phyloP scores from a whole-genome alignment of 345 rosid species.

The Trapa bicornis region DNA sequence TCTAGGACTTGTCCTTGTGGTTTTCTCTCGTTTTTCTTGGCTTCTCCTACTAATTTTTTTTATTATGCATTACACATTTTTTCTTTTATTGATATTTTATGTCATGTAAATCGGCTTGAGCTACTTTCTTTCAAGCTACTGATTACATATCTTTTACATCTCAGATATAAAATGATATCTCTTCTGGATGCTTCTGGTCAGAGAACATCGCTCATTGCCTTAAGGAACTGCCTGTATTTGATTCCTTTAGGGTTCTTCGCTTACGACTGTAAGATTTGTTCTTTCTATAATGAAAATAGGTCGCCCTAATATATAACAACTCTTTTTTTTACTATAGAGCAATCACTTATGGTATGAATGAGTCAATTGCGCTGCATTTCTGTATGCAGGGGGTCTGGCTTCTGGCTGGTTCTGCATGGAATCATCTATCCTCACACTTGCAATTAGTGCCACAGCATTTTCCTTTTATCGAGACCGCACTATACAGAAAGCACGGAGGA shows the following conservation, averaged over 20 bases:
- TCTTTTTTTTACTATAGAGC: not conserved
- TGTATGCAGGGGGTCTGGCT: slow-evolving; percentile 63
- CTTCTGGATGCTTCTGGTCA: slow-evolving; percentile 73
- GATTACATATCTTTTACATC: not conserved
- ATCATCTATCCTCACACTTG: slow-evolving; percentile 56
- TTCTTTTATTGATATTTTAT: no score
- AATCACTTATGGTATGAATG: not conserved
- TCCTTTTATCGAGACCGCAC: slow-evolving; percentile 67
- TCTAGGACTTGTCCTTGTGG: not conserved
- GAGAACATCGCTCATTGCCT: slow-evolving; percentile 65
- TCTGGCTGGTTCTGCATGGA: slow-evolving; percentile 77
- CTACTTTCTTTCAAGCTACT: not conserved
- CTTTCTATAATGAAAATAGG: not conserved
- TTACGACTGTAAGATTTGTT: slow-evolving; percentile 57
- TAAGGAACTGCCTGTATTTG: slow-evolving; percentile 84
- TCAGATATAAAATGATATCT: slow-evolving; percentile 84
- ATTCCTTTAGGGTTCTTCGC: slow-evolving; percentile 76
- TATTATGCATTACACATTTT: no score
- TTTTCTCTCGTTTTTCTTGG: not conserved
- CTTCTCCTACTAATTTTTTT: no score
- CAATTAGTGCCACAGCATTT: slow-evolving; percentile 67
- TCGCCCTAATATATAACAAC: not conserved
- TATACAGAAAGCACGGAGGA: slow-evolving; percentile 53
- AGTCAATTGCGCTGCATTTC: not conserved
- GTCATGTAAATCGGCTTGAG: no score